Conservation (phyloP, 495 filamentous ascomycete species). For the Pyrenula massariospora region DNA sequence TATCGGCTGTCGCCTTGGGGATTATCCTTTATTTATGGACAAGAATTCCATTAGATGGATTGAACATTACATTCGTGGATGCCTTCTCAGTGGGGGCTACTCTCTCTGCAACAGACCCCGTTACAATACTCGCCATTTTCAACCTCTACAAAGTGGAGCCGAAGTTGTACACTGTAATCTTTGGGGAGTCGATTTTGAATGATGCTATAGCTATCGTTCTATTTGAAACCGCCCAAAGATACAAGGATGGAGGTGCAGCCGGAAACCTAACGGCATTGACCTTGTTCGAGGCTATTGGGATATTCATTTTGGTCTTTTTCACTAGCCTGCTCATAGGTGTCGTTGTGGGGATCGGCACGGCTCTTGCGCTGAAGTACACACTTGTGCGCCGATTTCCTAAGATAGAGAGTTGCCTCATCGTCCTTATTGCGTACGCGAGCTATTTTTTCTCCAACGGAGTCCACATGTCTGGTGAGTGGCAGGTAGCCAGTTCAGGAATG, state of each 20-base stretch:
- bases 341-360: conserved; percentile 73
- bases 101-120: conserved; percentile 89
- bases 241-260: conserved; percentile 48
- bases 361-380: conserved; percentile 84
- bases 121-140: conserved; percentile 97
- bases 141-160: conserved; percentile 98
- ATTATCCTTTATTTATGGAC: conserved; percentile 82
- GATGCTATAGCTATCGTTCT: conserved; percentile 97
- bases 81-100: conserved; percentile 94
- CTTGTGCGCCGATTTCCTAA: conserved; percentile 83
- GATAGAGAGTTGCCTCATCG: conserved; percentile 90
- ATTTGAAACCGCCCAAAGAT: conserved; percentile 92
- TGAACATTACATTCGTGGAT: conserved; percentile 82
- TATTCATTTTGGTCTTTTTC: conserved; percentile 94
- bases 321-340: conserved; percentile 84
- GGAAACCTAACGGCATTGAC: conserved; percentile 58
- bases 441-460: conserved; percentile 96
- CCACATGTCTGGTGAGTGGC: conserved; percentile 74
- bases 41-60: conserved; percentile 67
- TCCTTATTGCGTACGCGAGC: conserved; percentile 87
- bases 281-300: conserved; percentile 79
- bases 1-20: conserved; percentile 87
- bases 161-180: conserved; percentile 95
- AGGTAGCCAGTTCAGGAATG: neutral
- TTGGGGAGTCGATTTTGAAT: conserved; percentile 95